Evolutionary conservation across 345 rosid genomes (phyloP).

Genomic region (Acer negundo): DNA sequence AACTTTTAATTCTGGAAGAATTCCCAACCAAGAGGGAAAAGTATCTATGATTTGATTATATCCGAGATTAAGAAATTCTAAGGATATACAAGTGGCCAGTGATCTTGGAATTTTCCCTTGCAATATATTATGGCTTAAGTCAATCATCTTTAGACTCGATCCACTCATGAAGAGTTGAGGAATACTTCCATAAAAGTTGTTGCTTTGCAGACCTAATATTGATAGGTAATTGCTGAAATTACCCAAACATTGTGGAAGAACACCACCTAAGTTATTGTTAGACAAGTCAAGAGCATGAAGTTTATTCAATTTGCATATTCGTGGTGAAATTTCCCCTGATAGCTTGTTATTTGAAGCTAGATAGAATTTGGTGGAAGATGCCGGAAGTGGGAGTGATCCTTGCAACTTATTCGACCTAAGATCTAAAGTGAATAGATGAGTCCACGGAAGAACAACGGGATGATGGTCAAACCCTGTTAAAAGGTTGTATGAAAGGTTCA

Average conservation of each 20-base stretch:
- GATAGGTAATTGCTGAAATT: no score
- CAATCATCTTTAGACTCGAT: conserved; percentile 7
- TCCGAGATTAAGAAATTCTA: conserved; percentile 17
- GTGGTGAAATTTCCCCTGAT: conserved; percentile 19
- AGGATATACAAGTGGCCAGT: not conserved
- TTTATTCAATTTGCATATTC: no score
- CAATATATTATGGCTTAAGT: conserved; percentile 13
- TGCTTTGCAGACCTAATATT: no score
- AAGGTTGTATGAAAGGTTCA: conserved; percentile 2
- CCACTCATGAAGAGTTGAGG: not conserved
- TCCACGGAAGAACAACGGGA: not conserved
- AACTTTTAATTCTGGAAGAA: not conserved
- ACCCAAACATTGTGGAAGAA: no score
- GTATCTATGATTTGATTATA: conserved; percentile 14
- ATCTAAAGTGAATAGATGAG: not conserved
- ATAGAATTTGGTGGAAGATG: not conserved
- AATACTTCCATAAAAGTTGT: no score
- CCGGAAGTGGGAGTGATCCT: conserved; percentile 16
- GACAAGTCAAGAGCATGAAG: no score
- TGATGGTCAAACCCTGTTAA: no score
- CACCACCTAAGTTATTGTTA: no score
- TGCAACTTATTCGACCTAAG: not conserved
- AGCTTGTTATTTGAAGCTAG: conserved; percentile 17
- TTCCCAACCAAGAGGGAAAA: conserved; percentile 30
- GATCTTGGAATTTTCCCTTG: not conserved